phyloP scores from a whole-genome alignment of 805 yeast genomes.

The Myxozyma sirexii region DNA sequence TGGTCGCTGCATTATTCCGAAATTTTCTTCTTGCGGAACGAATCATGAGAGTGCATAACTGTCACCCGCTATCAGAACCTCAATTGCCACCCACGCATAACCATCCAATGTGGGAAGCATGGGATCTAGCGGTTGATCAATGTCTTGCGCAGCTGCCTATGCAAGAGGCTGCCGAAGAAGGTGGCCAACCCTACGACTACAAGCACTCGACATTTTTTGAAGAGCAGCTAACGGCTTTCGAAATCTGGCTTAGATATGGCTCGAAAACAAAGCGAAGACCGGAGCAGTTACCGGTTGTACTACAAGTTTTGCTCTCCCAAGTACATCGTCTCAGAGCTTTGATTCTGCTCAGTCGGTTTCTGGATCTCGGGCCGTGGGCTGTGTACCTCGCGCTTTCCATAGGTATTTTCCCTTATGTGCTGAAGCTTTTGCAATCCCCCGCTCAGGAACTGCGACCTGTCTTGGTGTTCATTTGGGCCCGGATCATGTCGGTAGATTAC shows the following conservation, averaged over 20 bases:
- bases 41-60: conserved; percentile 88
- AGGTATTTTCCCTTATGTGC: conserved; percentile 93
- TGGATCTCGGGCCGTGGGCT: conserved; percentile 98
- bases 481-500: conserved; percentile 94
- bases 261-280: conserved; percentile 85
- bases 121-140: conserved; percentile 97
- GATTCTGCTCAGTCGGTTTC: conserved; percentile 76
- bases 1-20: conserved; percentile 94
- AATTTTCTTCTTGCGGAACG: conserved; percentile 90
- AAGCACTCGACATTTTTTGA: conserved; percentile 94
- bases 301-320: conserved; percentile 90
- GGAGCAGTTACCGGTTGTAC: conserved; percentile 89
- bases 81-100: conserved; percentile 79
- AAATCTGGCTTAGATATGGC: conserved; percentile 91
- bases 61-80: conserved; percentile 94
- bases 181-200: conserved; percentile 53
- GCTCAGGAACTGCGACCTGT: conserved; percentile 95
- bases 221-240: conserved; percentile 94
- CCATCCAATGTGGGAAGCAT: conserved; percentile 96
- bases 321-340: conserved; percentile 91
- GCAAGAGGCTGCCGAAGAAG: conserved; percentile 42
- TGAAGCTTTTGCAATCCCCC: conserved; percentile 87
- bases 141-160: conserved; percentile 60
- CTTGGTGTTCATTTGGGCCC: conserved; percentile 93
- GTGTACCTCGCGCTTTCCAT: conserved; percentile 89